These are phyloP conservation scores for Wickerhamiella sergipiensis DNA, from an alignment of 805 yeast species.

Conservation along the genomic window DNA sequence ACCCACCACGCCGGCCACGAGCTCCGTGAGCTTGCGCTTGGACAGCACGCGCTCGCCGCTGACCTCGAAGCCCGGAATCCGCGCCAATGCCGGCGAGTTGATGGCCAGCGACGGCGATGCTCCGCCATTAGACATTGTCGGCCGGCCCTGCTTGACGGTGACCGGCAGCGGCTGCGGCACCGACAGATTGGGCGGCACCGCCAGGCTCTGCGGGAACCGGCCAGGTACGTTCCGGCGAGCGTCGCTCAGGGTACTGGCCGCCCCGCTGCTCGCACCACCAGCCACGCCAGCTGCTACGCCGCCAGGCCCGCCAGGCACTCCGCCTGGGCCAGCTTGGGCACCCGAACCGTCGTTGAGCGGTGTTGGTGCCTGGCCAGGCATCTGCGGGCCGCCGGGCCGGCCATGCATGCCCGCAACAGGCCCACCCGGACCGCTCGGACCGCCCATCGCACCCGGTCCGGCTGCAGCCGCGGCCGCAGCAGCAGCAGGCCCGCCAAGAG, in stretches of 20 bases:
- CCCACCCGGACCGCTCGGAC: neutral
- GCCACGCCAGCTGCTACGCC: neutral
- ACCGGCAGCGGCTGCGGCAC: constrained; percentile 56
- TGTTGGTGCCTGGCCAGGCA: neutral
- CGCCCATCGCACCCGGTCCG: neutral
- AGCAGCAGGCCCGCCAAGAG: neutral
- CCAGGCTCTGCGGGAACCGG: constrained; percentile 14
- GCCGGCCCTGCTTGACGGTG: constrained; percentile 53
- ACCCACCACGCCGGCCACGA: constrained; percentile 51
- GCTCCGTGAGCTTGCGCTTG: constrained; percentile 77
- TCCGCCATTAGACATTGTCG: constrained; percentile 38
- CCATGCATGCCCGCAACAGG: neutral
- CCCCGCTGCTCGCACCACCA: neutral
- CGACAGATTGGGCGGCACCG: constrained; percentile 52
- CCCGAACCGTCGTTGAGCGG: neutral
- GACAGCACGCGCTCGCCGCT: constrained; percentile 59
- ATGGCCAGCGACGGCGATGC: constrained; percentile 68
- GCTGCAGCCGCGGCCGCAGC: constrained; percentile 2
- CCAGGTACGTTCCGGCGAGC: neutral
- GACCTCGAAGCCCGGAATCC: constrained; percentile 71
- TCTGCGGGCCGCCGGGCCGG: neutral
- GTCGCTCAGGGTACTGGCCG: too few species aligned
- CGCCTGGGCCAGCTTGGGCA: neutral
- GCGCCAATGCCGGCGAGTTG: constrained; percentile 52
- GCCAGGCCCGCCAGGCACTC: neutral